These are phyloP conservation scores for Lupinus albus DNA, from an alignment of 306 rosid genomes.

Conservation along the genomic window DNA sequence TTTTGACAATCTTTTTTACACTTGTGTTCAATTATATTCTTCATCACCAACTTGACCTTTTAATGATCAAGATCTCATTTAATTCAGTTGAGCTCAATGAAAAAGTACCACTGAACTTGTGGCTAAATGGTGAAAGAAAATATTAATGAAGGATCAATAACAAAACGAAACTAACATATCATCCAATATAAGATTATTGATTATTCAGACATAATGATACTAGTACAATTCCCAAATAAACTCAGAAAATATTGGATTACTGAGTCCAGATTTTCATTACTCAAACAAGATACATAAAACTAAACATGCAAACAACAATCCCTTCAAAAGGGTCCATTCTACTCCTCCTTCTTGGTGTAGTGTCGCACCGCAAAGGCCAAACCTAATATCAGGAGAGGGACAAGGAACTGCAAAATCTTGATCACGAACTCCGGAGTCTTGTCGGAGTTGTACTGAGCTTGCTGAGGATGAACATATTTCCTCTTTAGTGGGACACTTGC, in stretches of 20 bases:
- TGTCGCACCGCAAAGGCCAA: constrained; percentile 82
- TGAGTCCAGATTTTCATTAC: constrained; percentile 40
- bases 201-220: constrained; percentile 37
- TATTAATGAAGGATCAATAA: constrained; percentile 20
- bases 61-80: no score
- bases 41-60: no score
- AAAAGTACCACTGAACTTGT: no score
- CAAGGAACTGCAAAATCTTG: constrained; percentile 85
- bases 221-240: constrained; percentile 29
- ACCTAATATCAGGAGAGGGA: constrained; percentile 86
- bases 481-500: constrained; percentile 66
- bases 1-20: no score
- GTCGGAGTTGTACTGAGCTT: constrained; percentile 59
- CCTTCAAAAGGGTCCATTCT: constrained; percentile 37
- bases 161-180: constrained; percentile 19
- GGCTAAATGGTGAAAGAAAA: not conserved
- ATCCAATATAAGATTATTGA: constrained; percentile 27
- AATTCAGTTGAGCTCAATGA: no score
- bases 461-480: constrained; percentile 60
- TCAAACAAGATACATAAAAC: constrained; percentile 40
- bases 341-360: constrained; percentile 82
- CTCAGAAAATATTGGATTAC: constrained; percentile 34
- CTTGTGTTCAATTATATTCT: no score
- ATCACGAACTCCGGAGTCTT: constrained; percentile 79
- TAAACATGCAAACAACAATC: constrained; percentile 33